Base-by-base conservation (phyloP, 202 grass and related monocot species). In the Digitaria exilis region DNA sequence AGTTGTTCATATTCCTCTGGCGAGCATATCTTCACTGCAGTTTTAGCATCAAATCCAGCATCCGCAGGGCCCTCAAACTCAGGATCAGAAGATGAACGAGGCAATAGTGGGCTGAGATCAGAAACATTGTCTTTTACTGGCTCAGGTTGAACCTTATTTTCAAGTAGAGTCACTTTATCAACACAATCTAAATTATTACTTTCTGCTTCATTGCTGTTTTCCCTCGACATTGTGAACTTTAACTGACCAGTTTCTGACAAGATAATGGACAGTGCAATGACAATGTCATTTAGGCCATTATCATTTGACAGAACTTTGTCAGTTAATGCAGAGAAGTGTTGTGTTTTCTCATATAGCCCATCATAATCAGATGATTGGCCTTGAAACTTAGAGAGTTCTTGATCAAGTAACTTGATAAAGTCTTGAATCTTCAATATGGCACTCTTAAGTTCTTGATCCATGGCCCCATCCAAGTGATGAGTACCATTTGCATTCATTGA, bases 131-230 rank as follows among this genome's bases (percentile, higher is more conserved):
- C 84, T 79, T 89, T 87, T 52, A 62, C 65, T 72, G 68, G 84
- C 68, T 79, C 81, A 73, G 85, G 52, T 65, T 83, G 84, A 73
- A 99, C 93, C 89, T 96, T 94, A 79, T 99, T 99, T 88, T 99
- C 96, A 69, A 92, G 88, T 74, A 99, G 90, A 87, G 96, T 92
- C 84, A 96, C 96, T 87, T 99, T 99, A 78, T 99, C 96, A 72
- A 99, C 86, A 80, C 92, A 99, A 91, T 99, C 93, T 72, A 93
- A 87, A 61, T 72, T 88, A 74, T 86, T 96, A 79, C 63, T 94
- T 85, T 99, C 93, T 72, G 83, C 69, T 87, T 99, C 91, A 73
- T 78, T 92, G 70, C 31, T 79, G 48, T 75, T 90, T 29, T 87
- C 84, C 78, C 63, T 72, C 25, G 76, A 84, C 68, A 90, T 68